These are phyloP conservation scores for Rhizodiscina lignyota DNA, from an alignment of 495 filamentous ascomycete genomes.

Conservation along the genomic window DNA sequence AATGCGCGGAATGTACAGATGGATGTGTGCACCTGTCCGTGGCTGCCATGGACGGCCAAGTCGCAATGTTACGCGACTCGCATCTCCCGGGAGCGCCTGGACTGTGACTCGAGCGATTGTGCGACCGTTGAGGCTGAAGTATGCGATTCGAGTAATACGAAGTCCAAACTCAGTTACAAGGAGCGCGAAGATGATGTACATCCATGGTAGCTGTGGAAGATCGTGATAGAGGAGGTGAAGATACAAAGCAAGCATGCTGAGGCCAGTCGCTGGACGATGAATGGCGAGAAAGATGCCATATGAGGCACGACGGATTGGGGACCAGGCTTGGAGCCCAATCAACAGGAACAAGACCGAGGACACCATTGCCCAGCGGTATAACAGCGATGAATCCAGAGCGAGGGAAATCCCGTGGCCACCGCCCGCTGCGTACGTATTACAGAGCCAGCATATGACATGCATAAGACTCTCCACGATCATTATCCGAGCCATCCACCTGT, in stretches of 20 bases:
- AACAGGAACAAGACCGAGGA: constrained; percentile 41
- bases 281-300: constrained; percentile 75
- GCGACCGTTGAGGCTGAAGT: constrained; percentile 34
- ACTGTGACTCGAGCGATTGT: constrained; percentile 36
- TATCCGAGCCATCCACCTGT: constrained; percentile 65
- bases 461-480: constrained; percentile 46
- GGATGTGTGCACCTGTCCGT: constrained; percentile 63
- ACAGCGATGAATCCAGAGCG: constrained; percentile 1
- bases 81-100: constrained; percentile 48
- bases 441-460: constrained; percentile 23
- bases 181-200: constrained; percentile 39
- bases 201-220: constrained; percentile 44
- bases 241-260: constrained; percentile 50
- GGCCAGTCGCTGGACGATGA: constrained; percentile 52
- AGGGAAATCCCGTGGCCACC: constrained; percentile 2
- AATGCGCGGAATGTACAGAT: constrained; percentile 62
- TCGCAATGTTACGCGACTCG: constrained; percentile 53
- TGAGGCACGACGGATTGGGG: constrained; percentile 68
- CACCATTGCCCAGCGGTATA: constrained; percentile 26
- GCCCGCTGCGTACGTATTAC: constrained; percentile 1
- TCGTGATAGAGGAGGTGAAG: constrained; percentile 47
- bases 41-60: constrained; percentile 62
- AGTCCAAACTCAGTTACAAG: constrained; percentile 28
- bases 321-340: constrained; percentile 55
- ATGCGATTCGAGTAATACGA: constrained; percentile 33